These are phyloP conservation scores for Ceratobasidium sp. DNA, from an alignment of 1,284 basidiomycete genomes.

Conservation along the genomic window DNA sequence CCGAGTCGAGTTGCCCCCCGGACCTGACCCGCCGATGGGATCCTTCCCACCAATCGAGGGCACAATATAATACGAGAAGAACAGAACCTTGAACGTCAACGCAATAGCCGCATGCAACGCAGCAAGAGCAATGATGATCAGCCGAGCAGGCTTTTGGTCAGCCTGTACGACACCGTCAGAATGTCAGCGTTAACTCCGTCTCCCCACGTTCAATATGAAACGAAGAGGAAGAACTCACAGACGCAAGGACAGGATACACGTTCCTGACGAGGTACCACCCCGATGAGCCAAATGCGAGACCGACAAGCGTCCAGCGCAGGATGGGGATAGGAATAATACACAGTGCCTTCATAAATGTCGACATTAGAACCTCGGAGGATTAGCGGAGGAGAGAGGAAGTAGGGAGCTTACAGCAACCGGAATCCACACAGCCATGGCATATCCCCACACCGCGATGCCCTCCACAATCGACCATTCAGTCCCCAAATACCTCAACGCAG, in stretches of 20 bases:
- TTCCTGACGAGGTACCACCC: conserved; percentile 88
- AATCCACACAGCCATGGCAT: conserved; percentile 59
- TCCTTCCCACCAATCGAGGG: conserved; percentile 65
- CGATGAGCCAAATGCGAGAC: conserved; percentile 77
- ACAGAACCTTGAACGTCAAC: conserved; percentile 85
- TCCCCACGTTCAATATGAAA: background rate
- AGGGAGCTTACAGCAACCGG: conserved; percentile 73
- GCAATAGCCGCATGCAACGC: conserved; percentile 80
- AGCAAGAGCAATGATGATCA: conserved; percentile 80
- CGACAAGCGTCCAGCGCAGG: conserved; percentile 83
- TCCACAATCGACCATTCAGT: conserved; percentile 90
- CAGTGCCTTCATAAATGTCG: conserved; percentile 66
- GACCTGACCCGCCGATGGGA: conserved; percentile 52
- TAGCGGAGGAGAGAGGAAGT: conserved; percentile 43
- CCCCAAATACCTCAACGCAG: conserved; percentile 83
- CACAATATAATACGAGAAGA: conserved; percentile 86
- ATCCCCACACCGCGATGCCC: conserved; percentile 64
- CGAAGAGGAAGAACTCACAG: conserved; percentile 65
- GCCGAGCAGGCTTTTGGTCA: conserved; percentile 85
- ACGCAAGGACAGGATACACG: conserved; percentile 88
- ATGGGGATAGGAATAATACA: conserved; percentile 86
- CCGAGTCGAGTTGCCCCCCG: conserved; percentile 21
- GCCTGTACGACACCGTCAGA: conserved; percentile 63
- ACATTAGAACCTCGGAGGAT: conserved; percentile 36
- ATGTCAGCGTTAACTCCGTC: background rate